Evolutionary conservation across 106 monocot species (phyloP), one percentile per base, ranked within the genome.

Genomic region (Dendrobium nobile): DNA sequence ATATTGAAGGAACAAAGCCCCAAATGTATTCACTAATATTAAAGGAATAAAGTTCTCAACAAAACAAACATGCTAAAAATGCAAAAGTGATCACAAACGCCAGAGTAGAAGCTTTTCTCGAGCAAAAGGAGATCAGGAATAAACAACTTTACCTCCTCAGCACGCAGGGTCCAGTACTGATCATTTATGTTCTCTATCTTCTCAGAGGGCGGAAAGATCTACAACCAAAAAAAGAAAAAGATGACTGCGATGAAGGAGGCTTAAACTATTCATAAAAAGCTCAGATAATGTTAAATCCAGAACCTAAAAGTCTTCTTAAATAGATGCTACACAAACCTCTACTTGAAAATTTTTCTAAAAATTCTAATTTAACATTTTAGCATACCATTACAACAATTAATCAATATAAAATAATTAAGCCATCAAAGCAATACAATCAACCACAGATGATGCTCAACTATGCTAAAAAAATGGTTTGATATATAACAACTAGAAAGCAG

Each of bases 161-260:
- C 92, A 47, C 92, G 90, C 74, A 93, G 81, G 33, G 92, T 93
- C 92, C 92, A 90, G 80, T 93, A 93, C 37, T 93, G 92, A 83
- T 93, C 90, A 81, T 92, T 92, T 80, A 93, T 93, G 47, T 88
- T 93, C 45, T 93, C 90, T 67, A 93, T 93, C 85, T 88, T 90
- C 79, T 93, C 92, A 79, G 47, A 84, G 7, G 82, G 75, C 67
- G 90, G 86, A 78, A 93, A 93, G 67, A 90, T 90, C 92, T 93
- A 82, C 80, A 80, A 70, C 28, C 4, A 80, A 41, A 17, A 86
- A 56, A 75, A 41, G 27, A 26, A 37, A 70, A 37, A 17, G 70
- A 37, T 37, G 33, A 11, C 4, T 13, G 9, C 7, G 70, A 3
- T 37, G 15, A 15, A 37, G 37, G 37, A 70, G 13, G 16, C 37